Evolutionary conservation across 2,329 filamentous ascomycete species (phyloP).

Genomic region (Exophiala mesophila): DNA sequence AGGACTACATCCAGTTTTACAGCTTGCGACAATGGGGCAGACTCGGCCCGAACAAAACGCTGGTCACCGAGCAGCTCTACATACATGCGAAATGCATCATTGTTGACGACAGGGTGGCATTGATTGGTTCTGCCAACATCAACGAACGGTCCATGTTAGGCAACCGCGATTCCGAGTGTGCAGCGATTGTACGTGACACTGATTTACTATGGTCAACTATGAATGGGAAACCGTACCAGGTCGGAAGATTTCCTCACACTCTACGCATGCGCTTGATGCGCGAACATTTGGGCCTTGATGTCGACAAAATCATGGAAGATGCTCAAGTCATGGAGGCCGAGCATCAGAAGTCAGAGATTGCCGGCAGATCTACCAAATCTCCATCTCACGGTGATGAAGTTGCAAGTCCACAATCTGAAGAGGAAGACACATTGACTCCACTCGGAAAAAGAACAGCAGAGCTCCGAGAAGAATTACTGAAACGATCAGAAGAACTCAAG

Average conservation of each 20-base stretch:
- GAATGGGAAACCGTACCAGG: slow-evolving; percentile 82
- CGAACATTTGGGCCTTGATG: slow-evolving; percentile 92
- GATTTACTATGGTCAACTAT: slow-evolving; percentile 90
- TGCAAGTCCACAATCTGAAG: slow-evolving; percentile 13
- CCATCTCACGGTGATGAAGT: slow-evolving; percentile 24
- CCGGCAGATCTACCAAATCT: slow-evolving; percentile 42
- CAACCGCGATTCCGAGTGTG: slow-evolving; percentile 84
- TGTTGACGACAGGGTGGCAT: slow-evolving; percentile 84
- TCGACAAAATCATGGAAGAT: slow-evolving; percentile 82
- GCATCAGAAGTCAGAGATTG: slow-evolving; percentile 41
- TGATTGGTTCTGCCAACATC: slow-evolving; percentile 97
- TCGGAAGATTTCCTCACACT: slow-evolving; percentile 88
- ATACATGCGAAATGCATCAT: slow-evolving; percentile 97
- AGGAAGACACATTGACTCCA: slow-evolving; percentile 12
- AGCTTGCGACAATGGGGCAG: slow-evolving; percentile 87
- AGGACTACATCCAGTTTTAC: slow-evolving; percentile 94
- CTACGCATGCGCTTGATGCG: slow-evolving; percentile 91
- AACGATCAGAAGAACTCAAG: slow-evolving; percentile 51
- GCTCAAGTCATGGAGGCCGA: slow-evolving; percentile 65
- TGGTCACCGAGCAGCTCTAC: slow-evolving; percentile 94
- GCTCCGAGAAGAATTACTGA: slow-evolving; percentile 49
- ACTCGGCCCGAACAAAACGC: slow-evolving; percentile 72
- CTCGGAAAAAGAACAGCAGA: slow-evolving; percentile 29
- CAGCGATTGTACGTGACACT: slow-evolving; percentile 83
- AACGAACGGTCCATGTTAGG: slow-evolving; percentile 96